Percentiles rank a stretch among this genome's conserved stretches.
Conservation (phyloP, 2,329 filamentous ascomycete species). For the Cladobotryum mycophilum region DNA sequence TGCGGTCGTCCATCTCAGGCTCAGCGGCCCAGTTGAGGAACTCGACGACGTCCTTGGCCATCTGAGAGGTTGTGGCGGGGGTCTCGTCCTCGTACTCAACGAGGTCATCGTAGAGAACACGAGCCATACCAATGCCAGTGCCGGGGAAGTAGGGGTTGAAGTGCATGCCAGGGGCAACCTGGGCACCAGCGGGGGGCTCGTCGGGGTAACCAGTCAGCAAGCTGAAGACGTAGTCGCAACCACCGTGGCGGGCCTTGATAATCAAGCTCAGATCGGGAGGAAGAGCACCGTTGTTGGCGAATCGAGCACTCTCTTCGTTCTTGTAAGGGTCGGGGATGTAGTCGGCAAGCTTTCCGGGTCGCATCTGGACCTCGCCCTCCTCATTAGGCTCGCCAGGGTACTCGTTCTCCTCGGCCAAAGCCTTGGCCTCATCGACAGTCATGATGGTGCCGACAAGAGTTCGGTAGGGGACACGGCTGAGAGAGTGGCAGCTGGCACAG, state of each 20-base stretch:
- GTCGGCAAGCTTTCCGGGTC: slow-evolving; percentile 95
- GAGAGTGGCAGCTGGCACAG: slow-evolving; percentile 95
- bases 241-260: slow-evolving; percentile 94
- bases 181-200: slow-evolving; percentile 83
- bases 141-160: slow-evolving; percentile 99
- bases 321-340: slow-evolving; percentile 94
- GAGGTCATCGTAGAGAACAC: slow-evolving; percentile 93
- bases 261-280: slow-evolving; percentile 97
- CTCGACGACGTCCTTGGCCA: slow-evolving; percentile 98
- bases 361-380: slow-evolving; percentile 96
- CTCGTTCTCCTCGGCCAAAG: slow-evolving; percentile 93
- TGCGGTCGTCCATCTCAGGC: slow-evolving; percentile 98
- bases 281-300: slow-evolving; percentile 96
- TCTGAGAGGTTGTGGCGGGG: slow-evolving; percentile 90
- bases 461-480: slow-evolving; percentile 90
- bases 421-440: slow-evolving; percentile 98
- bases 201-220: slow-evolving; percentile 96
- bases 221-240: slow-evolving; percentile 97
- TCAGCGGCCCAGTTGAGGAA: slow-evolving; percentile 99
- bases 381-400: slow-evolving; percentile 98
- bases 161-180: slow-evolving; percentile 85
- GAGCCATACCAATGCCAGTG: slow-evolving; percentile 97
- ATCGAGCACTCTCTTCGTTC: slow-evolving; percentile 97
- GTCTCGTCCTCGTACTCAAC: slow-evolving; percentile 98
- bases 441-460: slow-evolving; percentile 82